Conservation (phyloP, 2,329 filamentous ascomycete genomes). For the Colletotrichum viniferum region DNA sequence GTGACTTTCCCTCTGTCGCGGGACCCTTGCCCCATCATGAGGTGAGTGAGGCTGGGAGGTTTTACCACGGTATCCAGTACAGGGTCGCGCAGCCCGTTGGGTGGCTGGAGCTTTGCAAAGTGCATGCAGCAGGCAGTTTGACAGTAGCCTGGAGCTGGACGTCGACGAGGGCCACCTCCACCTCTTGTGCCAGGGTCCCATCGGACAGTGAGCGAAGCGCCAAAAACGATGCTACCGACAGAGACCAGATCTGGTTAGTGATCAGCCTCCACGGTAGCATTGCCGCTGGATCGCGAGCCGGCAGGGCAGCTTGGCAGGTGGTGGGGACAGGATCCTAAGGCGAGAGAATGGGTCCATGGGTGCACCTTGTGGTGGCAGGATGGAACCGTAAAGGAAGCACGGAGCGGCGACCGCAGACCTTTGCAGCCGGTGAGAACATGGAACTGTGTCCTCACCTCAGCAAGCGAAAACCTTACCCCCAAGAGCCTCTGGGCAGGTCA, state of each 20-base stretch:
- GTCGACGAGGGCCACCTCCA: constrained; percentile 5
- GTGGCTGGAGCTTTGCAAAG: constrained; percentile 6
- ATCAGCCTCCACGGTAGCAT: constrained; percentile 17
- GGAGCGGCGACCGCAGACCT: background rate
- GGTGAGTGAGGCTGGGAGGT: constrained; percentile 1
- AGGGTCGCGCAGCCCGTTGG: background rate
- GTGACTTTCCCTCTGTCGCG: background rate
- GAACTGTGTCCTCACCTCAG: constrained; percentile 13
- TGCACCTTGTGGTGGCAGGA: constrained; percentile 9
- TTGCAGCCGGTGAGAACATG: background rate
- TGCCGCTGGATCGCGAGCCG: constrained; percentile 6
- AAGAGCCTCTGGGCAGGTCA: background rate
- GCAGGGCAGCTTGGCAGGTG: constrained; percentile 15
- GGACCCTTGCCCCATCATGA: background rate
- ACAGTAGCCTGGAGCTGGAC: background rate
- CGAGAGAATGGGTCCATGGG: background rate
- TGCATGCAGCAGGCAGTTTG: background rate
- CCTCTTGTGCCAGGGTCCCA: background rate
- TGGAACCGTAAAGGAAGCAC: background rate
- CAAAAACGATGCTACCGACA: background rate
- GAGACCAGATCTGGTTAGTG: constrained; percentile 11
- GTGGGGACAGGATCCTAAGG: background rate
- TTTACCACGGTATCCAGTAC: background rate
- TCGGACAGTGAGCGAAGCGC: constrained; percentile 3
- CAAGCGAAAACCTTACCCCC: background rate